These are phyloP conservation scores for Coprinopsis sp. DNA, from an alignment of 768 basidiomycete genomes.

Conservation along the genomic window DNA sequence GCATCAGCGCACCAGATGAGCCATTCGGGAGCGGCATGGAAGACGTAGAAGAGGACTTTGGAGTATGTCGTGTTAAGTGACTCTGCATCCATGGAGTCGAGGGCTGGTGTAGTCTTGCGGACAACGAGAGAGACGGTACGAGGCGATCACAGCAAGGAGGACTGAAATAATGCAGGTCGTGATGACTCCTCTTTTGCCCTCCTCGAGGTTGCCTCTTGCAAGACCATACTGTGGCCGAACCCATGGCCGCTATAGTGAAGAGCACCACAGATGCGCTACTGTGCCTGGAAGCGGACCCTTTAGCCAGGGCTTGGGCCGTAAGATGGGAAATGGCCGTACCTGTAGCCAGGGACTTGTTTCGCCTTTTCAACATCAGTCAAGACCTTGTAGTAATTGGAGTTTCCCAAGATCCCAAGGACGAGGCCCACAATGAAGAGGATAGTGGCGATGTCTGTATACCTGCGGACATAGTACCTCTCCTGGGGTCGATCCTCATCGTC, in stretches of 20 bases:
- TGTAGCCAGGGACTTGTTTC: constrained; percentile 16
- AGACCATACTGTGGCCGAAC: constrained; percentile 1
- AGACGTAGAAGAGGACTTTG: constrained; percentile 40
- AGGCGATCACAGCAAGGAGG: constrained; percentile 25
- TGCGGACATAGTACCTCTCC: constrained; percentile 25
- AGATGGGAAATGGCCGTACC: constrained; percentile 15
- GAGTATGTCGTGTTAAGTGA: constrained; percentile 27
- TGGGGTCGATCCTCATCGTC: constrained; percentile 28
- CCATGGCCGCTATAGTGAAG: constrained; percentile 8
- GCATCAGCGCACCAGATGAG: constrained; percentile 23
- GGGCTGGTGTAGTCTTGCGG: constrained; percentile 27
- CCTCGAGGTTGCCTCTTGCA: background rate
- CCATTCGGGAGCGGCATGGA: constrained; percentile 42
- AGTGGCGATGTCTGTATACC: constrained; percentile 19
- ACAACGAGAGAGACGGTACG: constrained; percentile 40
- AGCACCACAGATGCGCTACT: constrained; percentile 13
- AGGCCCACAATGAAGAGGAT: constrained; percentile 27
- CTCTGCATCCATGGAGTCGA: constrained; percentile 25
- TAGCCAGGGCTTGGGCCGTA: background rate
- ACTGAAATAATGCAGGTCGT: constrained; percentile 21
- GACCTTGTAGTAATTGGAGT: constrained; percentile 16
- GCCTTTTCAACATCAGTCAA: constrained; percentile 17
- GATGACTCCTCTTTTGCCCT: constrained; percentile 14
- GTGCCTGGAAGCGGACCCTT: constrained; percentile 11
- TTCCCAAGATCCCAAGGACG: constrained; percentile 28